These are phyloP conservation scores for Pseudopediastrum boryanum DNA, from an alignment of 139 green algal species.

Conservation along the genomic window DNA sequence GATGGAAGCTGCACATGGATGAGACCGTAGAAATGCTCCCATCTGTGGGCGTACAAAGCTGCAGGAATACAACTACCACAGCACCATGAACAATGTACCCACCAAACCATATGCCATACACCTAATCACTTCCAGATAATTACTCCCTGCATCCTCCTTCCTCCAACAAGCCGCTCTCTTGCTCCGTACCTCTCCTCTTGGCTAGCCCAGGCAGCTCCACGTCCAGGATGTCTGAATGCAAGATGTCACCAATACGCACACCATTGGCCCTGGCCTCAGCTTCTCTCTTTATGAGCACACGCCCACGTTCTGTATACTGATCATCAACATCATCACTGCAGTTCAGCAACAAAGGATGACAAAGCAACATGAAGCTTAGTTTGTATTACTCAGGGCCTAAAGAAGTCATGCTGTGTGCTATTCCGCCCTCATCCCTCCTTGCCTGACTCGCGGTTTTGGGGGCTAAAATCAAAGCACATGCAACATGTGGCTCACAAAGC, in stretches of 20 bases:
- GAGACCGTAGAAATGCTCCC: too few relatives aligned
- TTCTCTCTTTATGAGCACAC: slow-evolving; percentile 48
- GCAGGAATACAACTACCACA: too few relatives aligned
- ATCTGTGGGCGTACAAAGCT: too few relatives aligned
- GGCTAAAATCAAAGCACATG: too few relatives aligned
- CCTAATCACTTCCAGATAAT: not conserved
- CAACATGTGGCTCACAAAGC: too few relatives aligned
- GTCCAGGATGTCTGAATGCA: slow-evolving; percentile 25
- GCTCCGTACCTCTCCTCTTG: not conserved
- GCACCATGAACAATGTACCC: too few relatives aligned
- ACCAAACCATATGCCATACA: not conserved
- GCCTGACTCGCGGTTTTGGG: too few relatives aligned
- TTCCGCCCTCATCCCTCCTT: too few relatives aligned
- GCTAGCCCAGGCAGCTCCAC: slow-evolving; percentile 28
- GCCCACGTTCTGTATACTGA: slow-evolving; percentile 60
- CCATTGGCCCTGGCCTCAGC: slow-evolving; percentile 40
- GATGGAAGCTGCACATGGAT: too few relatives aligned
- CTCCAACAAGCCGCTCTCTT: not conserved
- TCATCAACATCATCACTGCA: slow-evolving; percentile 65
- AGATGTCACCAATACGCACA: slow-evolving; percentile 46
- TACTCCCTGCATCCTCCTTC: not conserved
- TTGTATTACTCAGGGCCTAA: too few relatives aligned
- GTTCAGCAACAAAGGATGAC: not conserved
- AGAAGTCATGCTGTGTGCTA: too few relatives aligned
- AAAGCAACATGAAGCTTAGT: too few relatives aligned